These are phyloP conservation scores for Exutisphaerella laricina DNA, from an alignment of 2,329 filamentous ascomycete genomes.

Conservation along the genomic window DNA sequence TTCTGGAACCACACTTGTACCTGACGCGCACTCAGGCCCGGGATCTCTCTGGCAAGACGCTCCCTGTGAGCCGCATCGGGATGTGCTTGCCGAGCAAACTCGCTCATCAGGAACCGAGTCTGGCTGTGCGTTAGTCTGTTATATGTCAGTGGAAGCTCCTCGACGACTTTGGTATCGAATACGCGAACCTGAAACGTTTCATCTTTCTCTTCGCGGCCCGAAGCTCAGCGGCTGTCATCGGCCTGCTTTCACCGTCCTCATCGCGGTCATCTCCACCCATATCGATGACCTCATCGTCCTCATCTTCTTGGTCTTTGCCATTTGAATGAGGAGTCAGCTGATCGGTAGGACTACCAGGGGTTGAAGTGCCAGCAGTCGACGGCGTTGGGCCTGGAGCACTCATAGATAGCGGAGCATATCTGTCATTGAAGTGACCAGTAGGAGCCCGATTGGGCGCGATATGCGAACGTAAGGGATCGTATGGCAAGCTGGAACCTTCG, in stretches of 20 bases:
- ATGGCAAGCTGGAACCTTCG: no score
- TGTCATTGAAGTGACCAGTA: no score
- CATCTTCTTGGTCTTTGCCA: constrained; percentile 35
- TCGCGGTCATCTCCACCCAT: constrained; percentile 31
- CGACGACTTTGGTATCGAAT: neutral
- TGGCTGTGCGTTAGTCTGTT: constrained; percentile 85
- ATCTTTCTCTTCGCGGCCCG: constrained; percentile 49
- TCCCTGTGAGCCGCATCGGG: constrained; percentile 88
- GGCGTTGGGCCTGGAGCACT: constrained; percentile 3
- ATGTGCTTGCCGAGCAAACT: constrained; percentile 91
- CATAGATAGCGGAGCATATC: neutral
- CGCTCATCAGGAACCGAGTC: constrained; percentile 95
- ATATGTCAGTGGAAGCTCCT: constrained; percentile 14
- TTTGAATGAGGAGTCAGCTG: constrained; percentile 43
- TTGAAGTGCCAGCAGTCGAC: constrained; percentile 38
- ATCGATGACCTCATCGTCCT: constrained; percentile 38
- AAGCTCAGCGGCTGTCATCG: constrained; percentile 44
- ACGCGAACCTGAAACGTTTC: constrained; percentile 69
- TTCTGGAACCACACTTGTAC: constrained; percentile 99
- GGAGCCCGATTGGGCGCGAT: no score
- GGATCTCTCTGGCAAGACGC: constrained; percentile 80
- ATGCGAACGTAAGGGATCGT: no score
- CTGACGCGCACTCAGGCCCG: constrained; percentile 82
- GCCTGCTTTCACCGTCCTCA: constrained; percentile 26
- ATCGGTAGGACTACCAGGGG: constrained; percentile 43